Percentiles rank a stretch among this genome's conserved stretches.
Conservation (phyloP, 495 filamentous ascomycete genomes). For the Penicillium longicatenatum region DNA sequence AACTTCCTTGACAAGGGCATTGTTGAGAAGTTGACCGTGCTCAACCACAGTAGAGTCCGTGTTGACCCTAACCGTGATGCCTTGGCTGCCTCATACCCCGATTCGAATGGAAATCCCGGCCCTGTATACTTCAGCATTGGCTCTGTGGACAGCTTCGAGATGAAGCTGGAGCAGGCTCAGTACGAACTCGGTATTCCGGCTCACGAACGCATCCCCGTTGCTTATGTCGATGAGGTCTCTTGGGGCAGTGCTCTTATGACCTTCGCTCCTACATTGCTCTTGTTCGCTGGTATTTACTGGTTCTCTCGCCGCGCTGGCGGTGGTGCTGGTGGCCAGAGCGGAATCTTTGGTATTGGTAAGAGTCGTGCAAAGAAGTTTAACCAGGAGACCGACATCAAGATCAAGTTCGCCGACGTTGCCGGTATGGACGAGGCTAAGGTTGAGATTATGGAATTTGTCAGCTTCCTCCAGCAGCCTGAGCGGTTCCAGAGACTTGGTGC, state of each 20-base stretch:
- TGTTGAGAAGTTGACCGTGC: slow-evolving; percentile 86
- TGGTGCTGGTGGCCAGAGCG: slow-evolving; percentile 66
- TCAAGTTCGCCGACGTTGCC: slow-evolving; percentile 95
- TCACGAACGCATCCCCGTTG: slow-evolving; percentile 84
- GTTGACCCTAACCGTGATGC: slow-evolving; percentile 87
- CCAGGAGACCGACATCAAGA: slow-evolving; percentile 92
- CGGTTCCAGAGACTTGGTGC: slow-evolving; percentile 91
- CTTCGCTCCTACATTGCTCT: slow-evolving; percentile 83
- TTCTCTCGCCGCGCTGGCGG: slow-evolving; percentile 66
- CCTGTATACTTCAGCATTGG: slow-evolving; percentile 95
- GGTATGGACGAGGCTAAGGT: slow-evolving; percentile 98
- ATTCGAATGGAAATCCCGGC: slow-evolving; percentile 71
- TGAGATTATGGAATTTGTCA: slow-evolving; percentile 99
- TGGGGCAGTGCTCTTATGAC: slow-evolving; percentile 64
- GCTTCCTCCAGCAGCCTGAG: slow-evolving; percentile 88
- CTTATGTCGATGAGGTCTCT: slow-evolving; percentile 76
- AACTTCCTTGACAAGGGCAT: slow-evolving; percentile 95
- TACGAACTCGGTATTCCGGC: slow-evolving; percentile 80
- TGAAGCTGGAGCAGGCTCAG: slow-evolving; percentile 83
- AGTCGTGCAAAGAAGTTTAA: slow-evolving; percentile 96
- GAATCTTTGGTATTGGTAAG: slow-evolving; percentile 93
- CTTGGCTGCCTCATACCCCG: slow-evolving; percentile 74
- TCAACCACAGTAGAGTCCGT: slow-evolving; percentile 71
- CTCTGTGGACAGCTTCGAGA: slow-evolving; percentile 90
- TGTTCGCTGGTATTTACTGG: slow-evolving; percentile 78